A percentile compares a stretch with the other conserved stretches of the same genome.
Conservation (phyloP, 2,329 filamentous ascomycete species). For the Apiospora saccharicola region DNA sequence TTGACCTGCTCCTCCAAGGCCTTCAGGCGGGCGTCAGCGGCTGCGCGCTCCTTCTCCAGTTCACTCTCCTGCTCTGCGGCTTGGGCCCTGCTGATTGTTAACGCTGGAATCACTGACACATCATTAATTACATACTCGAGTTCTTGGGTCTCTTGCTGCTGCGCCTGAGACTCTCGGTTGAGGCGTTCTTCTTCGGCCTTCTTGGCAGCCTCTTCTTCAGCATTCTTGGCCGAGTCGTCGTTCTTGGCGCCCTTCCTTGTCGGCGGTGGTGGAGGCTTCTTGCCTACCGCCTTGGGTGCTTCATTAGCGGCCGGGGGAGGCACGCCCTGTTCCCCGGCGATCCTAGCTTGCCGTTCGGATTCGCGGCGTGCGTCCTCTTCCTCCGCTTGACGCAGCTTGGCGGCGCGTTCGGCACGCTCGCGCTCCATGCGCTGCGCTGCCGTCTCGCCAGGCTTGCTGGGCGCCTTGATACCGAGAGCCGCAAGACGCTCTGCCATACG, state of each 20-base stretch:
- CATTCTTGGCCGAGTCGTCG: slow-evolving; percentile 53
- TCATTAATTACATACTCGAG: slow-evolving; percentile 76
- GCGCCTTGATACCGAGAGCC: slow-evolving; percentile 88
- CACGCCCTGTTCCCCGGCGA: slow-evolving; percentile 77
- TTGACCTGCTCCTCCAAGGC: slow-evolving; percentile 93
- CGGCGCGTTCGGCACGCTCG: slow-evolving; percentile 85
- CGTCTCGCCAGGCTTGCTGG: slow-evolving; percentile 80
- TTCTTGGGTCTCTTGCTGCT: slow-evolving; percentile 74
- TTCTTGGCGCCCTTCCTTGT: slow-evolving; percentile 73
- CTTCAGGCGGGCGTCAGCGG: slow-evolving; percentile 81
- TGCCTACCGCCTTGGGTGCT: slow-evolving; percentile 56
- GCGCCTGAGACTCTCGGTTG: slow-evolving; percentile 75
- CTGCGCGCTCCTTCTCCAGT: slow-evolving; percentile 79
- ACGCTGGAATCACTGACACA: slow-evolving; percentile 22
- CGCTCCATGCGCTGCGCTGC: slow-evolving; percentile 86
- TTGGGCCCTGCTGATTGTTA: slow-evolving; percentile 65
- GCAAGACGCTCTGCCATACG: slow-evolving; percentile 96
- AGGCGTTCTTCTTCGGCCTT: slow-evolving; percentile 72
- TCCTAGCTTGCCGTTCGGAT: slow-evolving; percentile 81
- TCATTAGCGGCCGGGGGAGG: slow-evolving; percentile 57
- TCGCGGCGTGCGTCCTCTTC: slow-evolving; percentile 93
- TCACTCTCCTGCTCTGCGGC: slow-evolving; percentile 81
- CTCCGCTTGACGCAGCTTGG: slow-evolving; percentile 87
- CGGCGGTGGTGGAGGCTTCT: slow-evolving; percentile 79
- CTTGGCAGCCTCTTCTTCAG: slow-evolving; percentile 63